phyloP scores from a whole-genome alignment of 306 rosid species.

The Rosa chinensis region DNA sequence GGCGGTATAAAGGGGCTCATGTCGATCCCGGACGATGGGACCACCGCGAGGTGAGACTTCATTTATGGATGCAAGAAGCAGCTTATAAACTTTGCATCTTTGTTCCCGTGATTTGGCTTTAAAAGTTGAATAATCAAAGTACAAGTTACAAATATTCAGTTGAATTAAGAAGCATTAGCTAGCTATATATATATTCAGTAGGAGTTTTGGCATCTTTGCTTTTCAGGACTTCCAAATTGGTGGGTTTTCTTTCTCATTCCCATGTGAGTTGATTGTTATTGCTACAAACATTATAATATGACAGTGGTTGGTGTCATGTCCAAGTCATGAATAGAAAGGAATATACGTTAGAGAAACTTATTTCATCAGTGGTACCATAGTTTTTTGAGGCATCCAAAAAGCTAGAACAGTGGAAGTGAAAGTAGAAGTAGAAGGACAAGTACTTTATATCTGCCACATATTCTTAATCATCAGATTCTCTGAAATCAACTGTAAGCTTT shows the following conservation, averaged over 20 bases:
- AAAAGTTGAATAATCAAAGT: not conserved
- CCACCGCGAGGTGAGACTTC: constrained; percentile 55
- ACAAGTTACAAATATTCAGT: not conserved
- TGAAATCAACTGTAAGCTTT: not conserved
- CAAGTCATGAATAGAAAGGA: constrained; percentile 1
- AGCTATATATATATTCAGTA: not conserved
- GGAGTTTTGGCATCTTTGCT: not conserved
- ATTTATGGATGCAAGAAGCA: not conserved
- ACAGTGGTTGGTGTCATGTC: constrained; percentile 2
- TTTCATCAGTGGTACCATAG: not conserved
- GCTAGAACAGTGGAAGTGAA: not conserved
- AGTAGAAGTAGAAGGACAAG: not conserved
- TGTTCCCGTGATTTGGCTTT: not conserved
- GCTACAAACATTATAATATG: not conserved
- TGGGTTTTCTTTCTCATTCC: not conserved
- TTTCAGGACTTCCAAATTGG: not conserved
- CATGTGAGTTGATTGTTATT: not conserved
- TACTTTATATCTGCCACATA: not conserved
- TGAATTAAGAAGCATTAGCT: constrained; percentile 4
- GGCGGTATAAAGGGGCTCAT: constrained; percentile 98
- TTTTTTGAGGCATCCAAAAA: constrained; percentile 3
- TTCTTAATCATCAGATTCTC: constrained; percentile 3
- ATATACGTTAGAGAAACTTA: not conserved
- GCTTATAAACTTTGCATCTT: not conserved
- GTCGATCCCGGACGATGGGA: constrained; percentile 91